Conservation (phyloP, 176 grass and related monocot genomes). For the Luzula sylvatica region DNA sequence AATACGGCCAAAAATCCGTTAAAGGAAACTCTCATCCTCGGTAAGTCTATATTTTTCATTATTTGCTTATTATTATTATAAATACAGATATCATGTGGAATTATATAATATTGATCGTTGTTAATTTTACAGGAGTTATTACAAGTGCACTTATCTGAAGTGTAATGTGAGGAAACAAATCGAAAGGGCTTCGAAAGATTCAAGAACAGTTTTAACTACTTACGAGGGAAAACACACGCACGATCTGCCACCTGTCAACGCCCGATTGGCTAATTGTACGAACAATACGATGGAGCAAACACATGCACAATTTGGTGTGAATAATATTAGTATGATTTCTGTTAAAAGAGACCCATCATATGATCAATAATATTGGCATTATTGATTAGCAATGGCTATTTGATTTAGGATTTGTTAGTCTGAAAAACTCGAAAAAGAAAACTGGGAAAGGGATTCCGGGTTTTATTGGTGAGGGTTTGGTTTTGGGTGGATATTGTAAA, state of each 20-base stretch:
- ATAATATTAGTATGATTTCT: not conserved
- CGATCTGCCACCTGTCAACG: not conserved
- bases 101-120: not conserved
- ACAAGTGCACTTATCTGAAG: conserved; percentile 15
- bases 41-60: not conserved
- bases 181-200: conserved; percentile 14
- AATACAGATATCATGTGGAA: too few relatives aligned
- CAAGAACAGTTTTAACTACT: conserved; percentile 16
- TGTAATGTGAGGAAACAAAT: conserved; percentile 22
- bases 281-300: not conserved
- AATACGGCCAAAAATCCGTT: conserved; percentile 23
- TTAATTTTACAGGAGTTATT: conserved; percentile 17
- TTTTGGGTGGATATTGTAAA: conserved; percentile 12
- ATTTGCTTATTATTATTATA: too few relatives aligned
- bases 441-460: too few relatives aligned
- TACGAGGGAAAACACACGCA: conserved; percentile 20
- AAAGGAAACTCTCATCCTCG: conserved; percentile 22
- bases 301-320: not conserved
- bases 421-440: too few relatives aligned
- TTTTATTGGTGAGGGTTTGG: not conserved
- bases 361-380: not conserved
- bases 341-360: not conserved
- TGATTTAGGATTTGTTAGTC: too few relatives aligned
- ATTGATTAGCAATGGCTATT: too few relatives aligned
- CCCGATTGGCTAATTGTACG: not conserved